phyloP scores from a whole-genome alignment of 2,329 filamentous ascomycete genomes.

The Fusarium sp. region DNA sequence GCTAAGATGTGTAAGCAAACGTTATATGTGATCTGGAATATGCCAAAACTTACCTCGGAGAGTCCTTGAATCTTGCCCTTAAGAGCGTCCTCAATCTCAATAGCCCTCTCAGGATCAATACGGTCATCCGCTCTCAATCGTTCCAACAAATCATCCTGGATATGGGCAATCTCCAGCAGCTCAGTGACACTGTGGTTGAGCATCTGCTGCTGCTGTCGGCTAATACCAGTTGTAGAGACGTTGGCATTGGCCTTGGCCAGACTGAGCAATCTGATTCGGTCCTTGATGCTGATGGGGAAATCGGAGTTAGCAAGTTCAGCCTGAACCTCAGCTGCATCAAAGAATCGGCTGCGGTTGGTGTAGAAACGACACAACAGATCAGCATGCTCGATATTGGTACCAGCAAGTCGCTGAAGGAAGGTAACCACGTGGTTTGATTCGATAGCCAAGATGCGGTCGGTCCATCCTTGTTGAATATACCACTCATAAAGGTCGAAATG shows the following conservation, averaged over 20 bases:
- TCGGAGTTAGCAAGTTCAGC: constrained; percentile 84
- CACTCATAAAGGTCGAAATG: constrained; percentile 97
- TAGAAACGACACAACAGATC: constrained; percentile 95
- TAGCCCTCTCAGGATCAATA: constrained; percentile 70
- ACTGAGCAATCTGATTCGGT: constrained; percentile 88
- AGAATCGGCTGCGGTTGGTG: constrained; percentile 83
- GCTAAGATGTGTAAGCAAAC: constrained; percentile 59
- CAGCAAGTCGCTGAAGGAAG: constrained; percentile 83
- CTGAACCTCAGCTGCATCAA: constrained; percentile 89
- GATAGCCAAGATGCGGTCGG: constrained; percentile 84
- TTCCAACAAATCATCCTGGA: constrained; percentile 91
- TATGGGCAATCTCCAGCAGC: constrained; percentile 90
- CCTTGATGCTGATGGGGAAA: constrained; percentile 82
- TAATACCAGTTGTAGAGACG: constrained; percentile 80
- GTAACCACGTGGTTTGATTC: constrained; percentile 86
- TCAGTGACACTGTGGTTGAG: constrained; percentile 87
- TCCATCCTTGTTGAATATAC: constrained; percentile 89
- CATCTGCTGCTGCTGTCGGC: constrained; percentile 83
- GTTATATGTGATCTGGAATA: no score
- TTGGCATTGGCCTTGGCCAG: constrained; percentile 93
- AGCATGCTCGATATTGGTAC: constrained; percentile 78
- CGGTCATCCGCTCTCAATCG: constrained; percentile 79
- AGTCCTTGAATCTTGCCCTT: constrained; percentile 83
- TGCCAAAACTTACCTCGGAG: constrained; percentile 71
- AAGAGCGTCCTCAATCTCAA: constrained; percentile 73